phyloP scores from a whole-genome alignment of 129 eudicot genomes.

The Chrysanthemum makinoi region DNA sequence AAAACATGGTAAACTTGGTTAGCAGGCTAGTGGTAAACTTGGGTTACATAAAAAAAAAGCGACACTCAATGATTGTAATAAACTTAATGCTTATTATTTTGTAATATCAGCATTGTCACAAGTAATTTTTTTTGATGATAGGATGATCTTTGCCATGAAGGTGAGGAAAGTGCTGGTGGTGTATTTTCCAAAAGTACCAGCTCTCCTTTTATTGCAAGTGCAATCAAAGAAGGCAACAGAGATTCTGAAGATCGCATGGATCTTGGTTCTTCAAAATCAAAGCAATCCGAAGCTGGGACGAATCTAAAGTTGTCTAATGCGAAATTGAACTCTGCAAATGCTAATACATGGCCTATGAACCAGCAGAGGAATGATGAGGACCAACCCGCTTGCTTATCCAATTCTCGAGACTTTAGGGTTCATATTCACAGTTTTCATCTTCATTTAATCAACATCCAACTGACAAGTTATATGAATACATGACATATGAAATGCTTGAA shows the following conservation, averaged over 20 bases:
- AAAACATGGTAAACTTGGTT: too few relatives aligned
- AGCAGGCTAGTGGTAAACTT: background rate
- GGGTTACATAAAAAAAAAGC: constrained; percentile 5
- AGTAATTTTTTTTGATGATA: constrained; percentile 34
- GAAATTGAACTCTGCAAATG: constrained; percentile 26
- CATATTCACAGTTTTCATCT: constrained; percentile 49
- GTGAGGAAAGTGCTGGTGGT: constrained; percentile 28
- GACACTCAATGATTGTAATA: background rate
- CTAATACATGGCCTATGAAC: constrained; percentile 53
- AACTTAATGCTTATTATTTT: background rate
- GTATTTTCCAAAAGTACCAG: constrained; percentile 18
- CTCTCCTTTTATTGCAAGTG: constrained; percentile 26
- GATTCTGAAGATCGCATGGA: constrained; percentile 32
- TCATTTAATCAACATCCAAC: constrained; percentile 28
- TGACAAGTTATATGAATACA: constrained; percentile 39
- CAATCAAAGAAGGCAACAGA: constrained; percentile 21
- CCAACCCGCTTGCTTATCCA: constrained; percentile 40
- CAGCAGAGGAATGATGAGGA: constrained; percentile 55
- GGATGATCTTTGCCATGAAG: constrained; percentile 41
- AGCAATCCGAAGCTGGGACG: constrained; percentile 20
- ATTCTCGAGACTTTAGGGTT: constrained; percentile 37
- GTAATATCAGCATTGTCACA: constrained; percentile 4
- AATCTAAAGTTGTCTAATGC: constrained; percentile 17
- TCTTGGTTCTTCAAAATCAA: constrained; percentile 20
- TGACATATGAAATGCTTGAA: constrained; percentile 57